phyloP scores from a whole-genome alignment of 2,329 filamentous ascomycete genomes.

The Diaporthe eres region DNA sequence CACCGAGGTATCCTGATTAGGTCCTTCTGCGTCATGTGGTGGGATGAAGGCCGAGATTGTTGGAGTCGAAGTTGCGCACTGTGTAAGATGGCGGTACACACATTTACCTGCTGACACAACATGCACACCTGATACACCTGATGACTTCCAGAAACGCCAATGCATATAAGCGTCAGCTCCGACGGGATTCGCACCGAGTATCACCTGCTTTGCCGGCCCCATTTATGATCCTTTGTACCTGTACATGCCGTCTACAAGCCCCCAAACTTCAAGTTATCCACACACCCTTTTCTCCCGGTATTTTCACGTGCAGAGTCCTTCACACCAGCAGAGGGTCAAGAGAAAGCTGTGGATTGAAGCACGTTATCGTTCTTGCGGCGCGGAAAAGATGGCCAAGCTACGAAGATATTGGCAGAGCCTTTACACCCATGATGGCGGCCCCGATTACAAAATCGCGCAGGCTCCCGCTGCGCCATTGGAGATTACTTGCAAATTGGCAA shows the following conservation, averaged over 20 bases:
- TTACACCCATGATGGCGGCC: conserved; percentile 12
- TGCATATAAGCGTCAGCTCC: conserved; percentile 4
- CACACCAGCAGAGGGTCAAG: conserved; percentile 3
- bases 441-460: conserved; percentile 9
- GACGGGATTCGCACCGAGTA: background rate
- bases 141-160: conserved; percentile 1
- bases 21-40: conserved; percentile 15
- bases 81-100: conserved; percentile 11
- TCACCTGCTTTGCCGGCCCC: background rate
- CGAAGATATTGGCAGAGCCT: conserved; percentile 5
- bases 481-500: conserved; percentile 13
- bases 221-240: conserved; percentile 17
- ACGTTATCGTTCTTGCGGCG: conserved; percentile 1
- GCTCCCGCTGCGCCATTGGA: conserved; percentile 9
- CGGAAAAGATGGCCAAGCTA: conserved; percentile 4
- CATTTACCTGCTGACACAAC: conserved; percentile 9
- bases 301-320: conserved; percentile 1
- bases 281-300: background rate
- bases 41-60: conserved; percentile 1
- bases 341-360: conserved; percentile 6
- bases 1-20: background rate
- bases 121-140: conserved; percentile 20
- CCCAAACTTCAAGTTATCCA: background rate
- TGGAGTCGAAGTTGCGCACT: conserved; percentile 20
- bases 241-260: conserved; percentile 15